Evolutionary conservation across 352 stramenopile genomes (phyloP), one percentile per base, ranked within the genome.

Genomic region (Thalassiosira oceanica): DNA sequence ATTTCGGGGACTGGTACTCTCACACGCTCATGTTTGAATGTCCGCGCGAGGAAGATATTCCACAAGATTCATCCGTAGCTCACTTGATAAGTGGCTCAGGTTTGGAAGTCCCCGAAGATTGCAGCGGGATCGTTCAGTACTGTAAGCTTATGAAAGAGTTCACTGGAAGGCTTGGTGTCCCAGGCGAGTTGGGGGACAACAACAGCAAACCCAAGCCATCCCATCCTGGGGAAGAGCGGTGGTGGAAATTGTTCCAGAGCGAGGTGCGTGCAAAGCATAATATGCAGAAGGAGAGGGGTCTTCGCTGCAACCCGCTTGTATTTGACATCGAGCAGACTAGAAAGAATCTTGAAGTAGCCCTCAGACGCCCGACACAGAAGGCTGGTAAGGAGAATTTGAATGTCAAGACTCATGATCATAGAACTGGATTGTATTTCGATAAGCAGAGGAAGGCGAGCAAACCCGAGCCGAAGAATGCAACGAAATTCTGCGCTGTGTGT

Each of bases 401-500:
- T 7, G 26, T 13, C 20, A 23, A 28, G 28, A 48, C 10, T 58
- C 3, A n/a, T 21, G 15, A 5, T 26, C 2, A 1, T 20, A 48
- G 8, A 1, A 43, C 20, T 13, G 7, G 13, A 29, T n/a, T 20
- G 44, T 24, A 2, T 4, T 10, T 18, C 8, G 13, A 42, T 27
- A 44, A 18, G 15, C 23, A 20, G 37, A 50, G 48, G 24, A 42
- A 48, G n/a, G 31, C n/a, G 26, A 39, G 29, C 23, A 44, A 33
- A 18, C 20, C 44, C 2, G 6, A 3, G 55, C 33, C 27, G 3
- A 50, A 49, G 8, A 37, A 66, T 7, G 18, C 48, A 26, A 69
- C 39, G 2, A 36, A 62, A 31, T 5, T 43, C 0, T 69, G 58
- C 28, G 58, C 58, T 11, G 27, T 52, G 6, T 69, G 58, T 62